Evolutionary conservation across 2,329 filamentous ascomycete species (phyloP).

Genomic region (Rhytidhysteron rufulum): DNA sequence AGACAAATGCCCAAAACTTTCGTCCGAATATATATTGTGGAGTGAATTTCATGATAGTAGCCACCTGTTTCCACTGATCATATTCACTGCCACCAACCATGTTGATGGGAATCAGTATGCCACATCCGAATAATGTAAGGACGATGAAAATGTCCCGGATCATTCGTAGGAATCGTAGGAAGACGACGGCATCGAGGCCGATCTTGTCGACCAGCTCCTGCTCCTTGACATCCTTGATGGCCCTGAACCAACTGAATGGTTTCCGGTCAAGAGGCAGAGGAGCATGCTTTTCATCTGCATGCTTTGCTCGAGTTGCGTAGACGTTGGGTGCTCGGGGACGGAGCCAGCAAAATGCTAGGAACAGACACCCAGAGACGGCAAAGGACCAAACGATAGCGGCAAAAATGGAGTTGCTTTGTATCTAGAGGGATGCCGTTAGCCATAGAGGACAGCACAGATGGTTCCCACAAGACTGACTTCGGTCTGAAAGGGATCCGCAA

Average conservation of each 20-base stretch:
- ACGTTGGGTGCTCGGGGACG: slow-evolving; percentile 87
- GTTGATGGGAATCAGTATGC: slow-evolving; percentile 78
- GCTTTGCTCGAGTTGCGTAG: slow-evolving; percentile 89
- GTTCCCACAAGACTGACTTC: slow-evolving; percentile 14
- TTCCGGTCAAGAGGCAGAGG: slow-evolving; percentile 81
- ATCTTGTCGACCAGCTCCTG: slow-evolving; percentile 73
- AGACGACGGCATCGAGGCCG: slow-evolving; percentile 86
- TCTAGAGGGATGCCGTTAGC: slow-evolving; percentile 32
- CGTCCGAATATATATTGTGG: slow-evolving; percentile 51
- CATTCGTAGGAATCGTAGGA: slow-evolving; percentile 84
- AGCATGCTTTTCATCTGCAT: slow-evolving; percentile 85
- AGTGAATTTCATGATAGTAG: slow-evolving; percentile 52
- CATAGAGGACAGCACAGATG: no score
- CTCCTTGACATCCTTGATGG: slow-evolving; percentile 73
- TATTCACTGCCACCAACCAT: slow-evolving; percentile 41
- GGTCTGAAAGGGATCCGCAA: slow-evolving; percentile 38
- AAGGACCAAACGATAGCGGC: slow-evolving; percentile 78
- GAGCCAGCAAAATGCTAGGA: slow-evolving; percentile 79
- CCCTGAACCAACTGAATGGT: slow-evolving; percentile 80
- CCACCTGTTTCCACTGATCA: slow-evolving; percentile 23
- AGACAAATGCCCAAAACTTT: slow-evolving; percentile 57
- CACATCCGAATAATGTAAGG: slow-evolving; percentile 69
- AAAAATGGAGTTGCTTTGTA: slow-evolving; percentile 63
- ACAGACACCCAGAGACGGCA: slow-evolving; percentile 68
- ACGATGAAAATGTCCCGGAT: slow-evolving; percentile 80